Evolutionary conservation across 192 early-diverging fungal genomes (phyloP).

Genomic region (Coemansia sp.): DNA sequence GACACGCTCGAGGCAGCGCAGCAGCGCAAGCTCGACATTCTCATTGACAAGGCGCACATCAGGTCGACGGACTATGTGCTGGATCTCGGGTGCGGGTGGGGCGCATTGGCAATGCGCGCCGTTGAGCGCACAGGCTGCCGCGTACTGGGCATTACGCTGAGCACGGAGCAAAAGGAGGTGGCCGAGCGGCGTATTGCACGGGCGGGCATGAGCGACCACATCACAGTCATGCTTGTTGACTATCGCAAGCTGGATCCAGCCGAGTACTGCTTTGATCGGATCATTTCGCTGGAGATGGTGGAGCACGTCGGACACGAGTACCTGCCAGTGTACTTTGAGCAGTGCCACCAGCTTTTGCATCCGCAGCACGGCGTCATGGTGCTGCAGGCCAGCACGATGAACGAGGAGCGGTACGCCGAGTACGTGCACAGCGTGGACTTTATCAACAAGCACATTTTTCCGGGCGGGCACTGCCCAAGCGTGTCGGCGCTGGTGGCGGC

Average conservation of each 20-base stretch:
- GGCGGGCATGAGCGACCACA: slow-evolving; percentile 60
- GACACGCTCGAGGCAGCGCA: slow-evolving; percentile 70
- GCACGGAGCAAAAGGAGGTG: slow-evolving; percentile 65
- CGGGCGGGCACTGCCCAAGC: slow-evolving; percentile 74
- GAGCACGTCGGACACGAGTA: slow-evolving; percentile 75
- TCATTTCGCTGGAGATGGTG: slow-evolving; percentile 75
- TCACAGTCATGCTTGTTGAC: slow-evolving; percentile 67
- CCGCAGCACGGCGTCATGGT: slow-evolving; percentile 60
- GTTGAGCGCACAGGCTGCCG: slow-evolving; percentile 61
- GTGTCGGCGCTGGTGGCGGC: slow-evolving; percentile 61
- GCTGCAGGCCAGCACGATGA: slow-evolving; percentile 73
- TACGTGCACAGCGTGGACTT: slow-evolving; percentile 66
- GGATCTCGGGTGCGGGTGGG: slow-evolving; percentile 79
- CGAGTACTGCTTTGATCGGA: slow-evolving; percentile 66
- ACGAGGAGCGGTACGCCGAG: slow-evolving; percentile 63
- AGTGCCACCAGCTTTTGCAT: slow-evolving; percentile 61
- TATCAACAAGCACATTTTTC: slow-evolving; percentile 80
- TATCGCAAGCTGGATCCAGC: slow-evolving; percentile 66
- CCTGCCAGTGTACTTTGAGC: slow-evolving; percentile 64
- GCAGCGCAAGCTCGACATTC: slow-evolving; percentile 62
- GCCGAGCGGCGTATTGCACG: slow-evolving; percentile 64
- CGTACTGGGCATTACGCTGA: slow-evolving; percentile 68
- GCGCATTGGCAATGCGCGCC: slow-evolving; percentile 67
- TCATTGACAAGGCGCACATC: slow-evolving; percentile 62
- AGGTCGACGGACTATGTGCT: slow-evolving; percentile 62